Evolutionary conservation across 345 rosid species (phyloP), one percentile per base, ranked within the genome.

Genomic region (Gossypioides kirkii): DNA sequence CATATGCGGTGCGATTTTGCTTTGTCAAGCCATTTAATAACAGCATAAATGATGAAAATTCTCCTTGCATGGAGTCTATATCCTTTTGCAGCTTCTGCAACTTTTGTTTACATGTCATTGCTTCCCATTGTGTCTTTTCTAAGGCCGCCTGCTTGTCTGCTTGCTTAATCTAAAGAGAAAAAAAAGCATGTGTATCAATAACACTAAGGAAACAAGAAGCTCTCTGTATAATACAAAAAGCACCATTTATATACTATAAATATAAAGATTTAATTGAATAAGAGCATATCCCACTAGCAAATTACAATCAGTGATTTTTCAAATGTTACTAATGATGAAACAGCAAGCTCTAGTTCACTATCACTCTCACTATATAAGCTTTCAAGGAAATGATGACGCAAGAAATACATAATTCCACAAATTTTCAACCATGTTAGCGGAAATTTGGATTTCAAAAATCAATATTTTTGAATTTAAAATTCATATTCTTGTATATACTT

Each of bases 81-180:
- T 91, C 91, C 81, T 87, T 86, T 76, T 88, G 86, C 66, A 95
- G 94, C 84, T 90, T 88, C 72, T 72, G 92, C 43, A 76, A 91
- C 81, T 78, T 90, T 18, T 76, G 62, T 61, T 84, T 83, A 56
- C 91, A 80, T 65, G 91, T 85, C 87, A 86, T 88, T 74, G 89
- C 93, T 84, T 95, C 92, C 99, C 98, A 95, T 71, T 83, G 98
- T 49, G 82, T 80, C 86, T 90, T 95, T 74, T 95, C 99, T 53
- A 92, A 80, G 12, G 94, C 89, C 42, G 99, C 97, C 84, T 91
- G 98, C 86, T 79, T 95, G 83, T 95, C 99, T 50, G 97, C 99
- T 73, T 91, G 97, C 82, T 91, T 90, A 72, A 95, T 83, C 96
- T 88, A 86, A 59, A 55, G 68, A 72, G 22, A 53, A n/a, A 1